These are phyloP conservation scores for Solanum paucissectum DNA, from an alignment of 257 asterid species.

Conservation along the genomic window DNA sequence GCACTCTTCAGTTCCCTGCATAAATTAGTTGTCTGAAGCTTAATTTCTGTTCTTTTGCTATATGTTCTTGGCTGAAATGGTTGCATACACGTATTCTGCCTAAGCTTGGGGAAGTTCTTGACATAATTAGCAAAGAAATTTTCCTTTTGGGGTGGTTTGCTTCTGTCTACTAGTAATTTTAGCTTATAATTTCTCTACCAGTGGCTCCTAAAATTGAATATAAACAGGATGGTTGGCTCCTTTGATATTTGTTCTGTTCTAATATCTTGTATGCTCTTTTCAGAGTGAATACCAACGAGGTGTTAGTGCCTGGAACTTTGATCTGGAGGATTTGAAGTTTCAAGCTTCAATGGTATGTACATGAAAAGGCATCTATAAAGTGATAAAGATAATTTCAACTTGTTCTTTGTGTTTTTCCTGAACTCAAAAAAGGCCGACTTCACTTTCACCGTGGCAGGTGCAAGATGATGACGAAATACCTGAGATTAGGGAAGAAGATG, in stretches of 20 bases:
- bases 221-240: background rate
- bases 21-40: background rate
- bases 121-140: background rate
- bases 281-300: conserved; percentile 99
- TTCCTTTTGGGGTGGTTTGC: background rate
- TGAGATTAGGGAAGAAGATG: conserved; percentile 64
- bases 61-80: background rate
- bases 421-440: background rate
- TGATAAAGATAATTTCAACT: background rate
- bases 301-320: conserved; percentile 99
- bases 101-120: background rate
- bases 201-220: background rate
- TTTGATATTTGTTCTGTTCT: background rate
- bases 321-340: conserved; percentile 80
- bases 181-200: background rate
- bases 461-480: conserved; percentile 74
- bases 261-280: background rate
- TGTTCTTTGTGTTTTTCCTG: background rate
- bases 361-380: background rate
- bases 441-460: conserved; percentile 38
- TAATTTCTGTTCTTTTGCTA: background rate
- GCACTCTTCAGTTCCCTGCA: background rate
- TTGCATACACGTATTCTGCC: background rate
- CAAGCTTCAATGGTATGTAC: conserved; percentile 89
- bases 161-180: background rate